Percentiles rank a stretch among this genome's conserved stretches.
Conservation (phyloP, 306 rosid species). For the Adenanthera pavonina region DNA sequence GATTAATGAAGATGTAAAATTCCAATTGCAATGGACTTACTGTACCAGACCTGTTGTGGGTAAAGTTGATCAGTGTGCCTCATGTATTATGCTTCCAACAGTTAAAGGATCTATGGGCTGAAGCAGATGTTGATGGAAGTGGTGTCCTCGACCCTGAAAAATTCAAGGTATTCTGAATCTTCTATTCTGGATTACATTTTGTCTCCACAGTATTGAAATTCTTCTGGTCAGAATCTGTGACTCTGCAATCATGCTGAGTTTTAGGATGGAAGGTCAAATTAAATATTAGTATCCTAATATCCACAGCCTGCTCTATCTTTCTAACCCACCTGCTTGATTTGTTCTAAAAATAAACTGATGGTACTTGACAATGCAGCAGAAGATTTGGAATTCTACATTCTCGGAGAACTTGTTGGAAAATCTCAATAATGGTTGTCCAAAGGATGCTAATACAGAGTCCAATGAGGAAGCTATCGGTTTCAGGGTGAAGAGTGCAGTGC, state of each 20-base stretch:
- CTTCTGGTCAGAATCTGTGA: background rate
- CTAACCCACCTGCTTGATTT: background rate
- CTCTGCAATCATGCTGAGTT: background rate
- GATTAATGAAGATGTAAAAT: background rate
- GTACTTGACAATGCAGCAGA: conserved; percentile 56
- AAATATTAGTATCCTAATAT: conserved; percentile 20
- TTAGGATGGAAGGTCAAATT: background rate
- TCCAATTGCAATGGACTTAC: conserved; percentile 33
- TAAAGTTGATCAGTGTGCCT: conserved; percentile 70
- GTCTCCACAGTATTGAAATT: background rate
- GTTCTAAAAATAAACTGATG: conserved; percentile 22
- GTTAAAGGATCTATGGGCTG: conserved; percentile 77
- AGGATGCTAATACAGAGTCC: conserved; percentile 34
- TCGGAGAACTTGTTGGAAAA: conserved; percentile 52
- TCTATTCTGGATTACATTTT: conserved; percentile 12
- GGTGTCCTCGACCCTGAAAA: conserved; percentile 74
- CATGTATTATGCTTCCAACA: conserved; percentile 78
- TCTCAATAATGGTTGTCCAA: conserved; percentile 35
- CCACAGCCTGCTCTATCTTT: background rate
- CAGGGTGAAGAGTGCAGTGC: conserved; percentile 71
- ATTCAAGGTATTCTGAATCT: conserved; percentile 68
- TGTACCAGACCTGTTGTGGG: conserved; percentile 49
- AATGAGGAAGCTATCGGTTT: conserved; percentile 64
- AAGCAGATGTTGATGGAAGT: conserved; percentile 80
- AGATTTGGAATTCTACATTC: conserved; percentile 67